phyloP scores from a whole-genome alignment of 2,329 filamentous ascomycete species.

The Sclerotinia spermophila region DNA sequence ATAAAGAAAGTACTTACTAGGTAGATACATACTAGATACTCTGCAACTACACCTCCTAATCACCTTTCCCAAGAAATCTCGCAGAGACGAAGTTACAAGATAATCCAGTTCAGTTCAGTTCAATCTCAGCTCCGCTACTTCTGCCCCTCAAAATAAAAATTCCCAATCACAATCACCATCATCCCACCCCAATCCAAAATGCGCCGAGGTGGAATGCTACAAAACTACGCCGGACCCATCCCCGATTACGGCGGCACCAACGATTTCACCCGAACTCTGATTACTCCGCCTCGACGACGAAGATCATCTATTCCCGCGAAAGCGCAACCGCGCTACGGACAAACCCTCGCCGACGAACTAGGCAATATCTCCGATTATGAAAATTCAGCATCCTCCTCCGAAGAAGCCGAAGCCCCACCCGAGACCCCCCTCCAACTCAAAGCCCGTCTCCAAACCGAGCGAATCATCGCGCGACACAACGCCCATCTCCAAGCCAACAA shows the following conservation, averaged over 20 bases:
- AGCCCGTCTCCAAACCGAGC: not conserved
- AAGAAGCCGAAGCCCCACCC: not conserved
- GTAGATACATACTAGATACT: no score
- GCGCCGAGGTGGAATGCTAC: not conserved
- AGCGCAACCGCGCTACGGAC: not conserved
- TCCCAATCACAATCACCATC: no score
- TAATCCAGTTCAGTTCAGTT: no score
- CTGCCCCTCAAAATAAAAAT: no score
- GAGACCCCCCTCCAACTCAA: no score
- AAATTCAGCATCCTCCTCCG: not conserved
- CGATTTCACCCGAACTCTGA: no score
- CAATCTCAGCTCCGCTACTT: no score
- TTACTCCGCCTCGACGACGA: no score
- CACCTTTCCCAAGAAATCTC: no score
- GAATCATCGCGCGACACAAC: not conserved
- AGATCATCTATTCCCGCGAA: not conserved
- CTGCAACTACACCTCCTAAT: no score
- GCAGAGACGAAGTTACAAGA: no score
- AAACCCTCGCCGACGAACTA: not conserved
- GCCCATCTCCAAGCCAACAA: not conserved
- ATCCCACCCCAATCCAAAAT: not conserved
- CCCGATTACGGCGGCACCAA: not conserved
- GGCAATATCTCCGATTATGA: accelerated
- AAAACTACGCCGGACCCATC: not conserved
- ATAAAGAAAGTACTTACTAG: no score